These are phyloP conservation scores for Thalassiosira mediterranea DNA, from an alignment of 352 stramenopile species.

Conservation along the genomic window DNA sequence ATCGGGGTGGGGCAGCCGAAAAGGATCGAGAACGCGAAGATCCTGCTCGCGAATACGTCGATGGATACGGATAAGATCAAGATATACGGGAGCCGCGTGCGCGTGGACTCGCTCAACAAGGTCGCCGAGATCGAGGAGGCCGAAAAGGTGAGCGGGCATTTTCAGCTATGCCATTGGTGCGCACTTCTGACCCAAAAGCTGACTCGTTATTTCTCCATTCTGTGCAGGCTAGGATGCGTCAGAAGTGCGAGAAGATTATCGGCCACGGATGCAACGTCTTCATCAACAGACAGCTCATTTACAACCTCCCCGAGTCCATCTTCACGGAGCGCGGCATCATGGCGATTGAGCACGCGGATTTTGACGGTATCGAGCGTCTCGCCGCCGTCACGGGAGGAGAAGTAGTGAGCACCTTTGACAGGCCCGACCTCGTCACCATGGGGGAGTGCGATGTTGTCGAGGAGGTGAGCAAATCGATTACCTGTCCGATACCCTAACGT, in stretches of 20 bases:
- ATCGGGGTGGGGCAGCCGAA: conserved; percentile 92
- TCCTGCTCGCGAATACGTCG: conserved; percentile 97
- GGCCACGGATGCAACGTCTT: conserved; percentile 98
- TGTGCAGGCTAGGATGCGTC: conserved; percentile 92
- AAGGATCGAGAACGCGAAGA: conserved; percentile 97
- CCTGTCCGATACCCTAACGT: no score
- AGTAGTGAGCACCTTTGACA: conserved; percentile 94
- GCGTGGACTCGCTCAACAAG: conserved; percentile 98
- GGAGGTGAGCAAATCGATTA: conserved; percentile 94
- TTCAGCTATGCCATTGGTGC: no score
- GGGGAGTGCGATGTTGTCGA: conserved; percentile 98
- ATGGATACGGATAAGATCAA: conserved; percentile 99
- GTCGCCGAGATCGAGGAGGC: conserved; percentile 98
- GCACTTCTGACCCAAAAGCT: no score
- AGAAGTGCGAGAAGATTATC: conserved; percentile 98
- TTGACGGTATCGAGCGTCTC: conserved; percentile 98
- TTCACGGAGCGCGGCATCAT: conserved; percentile 98
- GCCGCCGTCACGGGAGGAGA: conserved; percentile 93
- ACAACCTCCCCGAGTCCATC: conserved; percentile 98
- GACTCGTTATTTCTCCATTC: no score
- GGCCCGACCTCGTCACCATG: conserved; percentile 94
- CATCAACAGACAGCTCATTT: conserved; percentile 99
- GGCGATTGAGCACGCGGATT: conserved; percentile 99
- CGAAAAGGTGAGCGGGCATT: conserved; percentile 93
- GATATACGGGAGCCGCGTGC: conserved; percentile 97